Conservation (phyloP, 2,329 filamentous ascomycete genomes). For the Xylaria sp. region DNA sequence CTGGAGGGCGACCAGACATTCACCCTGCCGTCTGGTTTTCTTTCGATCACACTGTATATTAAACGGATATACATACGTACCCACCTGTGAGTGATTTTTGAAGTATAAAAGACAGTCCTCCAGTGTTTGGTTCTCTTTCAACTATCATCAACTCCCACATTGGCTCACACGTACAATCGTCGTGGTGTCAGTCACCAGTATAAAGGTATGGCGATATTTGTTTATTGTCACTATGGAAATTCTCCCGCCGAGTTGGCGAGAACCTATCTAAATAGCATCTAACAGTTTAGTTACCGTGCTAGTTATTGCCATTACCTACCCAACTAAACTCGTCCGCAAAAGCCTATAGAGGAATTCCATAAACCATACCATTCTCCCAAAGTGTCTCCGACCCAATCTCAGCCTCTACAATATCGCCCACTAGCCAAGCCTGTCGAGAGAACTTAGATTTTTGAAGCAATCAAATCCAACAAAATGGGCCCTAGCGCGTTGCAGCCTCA, state of each 20-base stretch:
- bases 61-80: not conserved
- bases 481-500: not conserved
- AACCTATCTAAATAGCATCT: not conserved
- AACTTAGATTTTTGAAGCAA: too few species aligned
- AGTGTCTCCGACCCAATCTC: not conserved
- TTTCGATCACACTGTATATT: conserved; percentile 1
- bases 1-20: not conserved
- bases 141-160: not conserved
- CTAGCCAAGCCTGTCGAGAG: too few species aligned
- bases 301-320: not conserved
- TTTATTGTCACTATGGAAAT: not conserved
- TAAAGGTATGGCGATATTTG: not conserved
- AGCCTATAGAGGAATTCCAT: not conserved
- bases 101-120: not conserved
- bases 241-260: too few species aligned
- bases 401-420: not conserved
- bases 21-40: not conserved
- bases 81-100: not conserved
- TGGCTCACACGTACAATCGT: not conserved
- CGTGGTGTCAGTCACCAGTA: not conserved
- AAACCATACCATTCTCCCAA: not conserved
- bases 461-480: not conserved
- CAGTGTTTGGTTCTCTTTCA: not conserved
- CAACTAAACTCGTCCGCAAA: not conserved
- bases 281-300: not conserved